These are phyloP conservation scores for Lactifluus subvellereus DNA, from an alignment of 768 basidiomycete species.

Conservation along the genomic window DNA sequence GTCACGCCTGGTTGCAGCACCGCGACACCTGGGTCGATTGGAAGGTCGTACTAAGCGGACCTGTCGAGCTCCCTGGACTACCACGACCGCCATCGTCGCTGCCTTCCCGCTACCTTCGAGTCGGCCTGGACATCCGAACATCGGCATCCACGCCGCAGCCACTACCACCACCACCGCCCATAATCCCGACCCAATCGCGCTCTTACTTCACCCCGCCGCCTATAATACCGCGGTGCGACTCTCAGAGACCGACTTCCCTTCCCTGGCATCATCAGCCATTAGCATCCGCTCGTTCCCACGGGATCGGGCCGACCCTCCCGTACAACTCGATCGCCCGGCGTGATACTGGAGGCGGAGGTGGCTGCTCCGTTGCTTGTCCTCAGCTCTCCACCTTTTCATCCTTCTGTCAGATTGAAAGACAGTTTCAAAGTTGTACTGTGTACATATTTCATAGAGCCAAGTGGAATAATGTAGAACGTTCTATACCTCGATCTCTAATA, in stretches of 20 bases:
- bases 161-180: neutral
- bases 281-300: neutral
- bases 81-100: neutral
- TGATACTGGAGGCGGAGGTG: no score
- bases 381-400: no score
- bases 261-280: neutral
- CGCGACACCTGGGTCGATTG: slow-evolving; percentile 31
- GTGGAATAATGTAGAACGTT: no score
- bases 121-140: neutral
- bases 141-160: neutral
- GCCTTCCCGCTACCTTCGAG: neutral
- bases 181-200: neutral
- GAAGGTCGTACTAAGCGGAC: neutral
- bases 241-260: neutral
- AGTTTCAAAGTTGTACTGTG: no score
- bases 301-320: neutral
- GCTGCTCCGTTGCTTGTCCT: neutral
- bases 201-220: neutral
- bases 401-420: no score
- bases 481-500: no score
- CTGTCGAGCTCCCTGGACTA: neutral
- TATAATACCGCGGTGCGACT: neutral
- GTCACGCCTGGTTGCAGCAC: slow-evolving; percentile 28
- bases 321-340: neutral
- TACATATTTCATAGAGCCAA: no score